Evolutionary conservation across 805 yeast genomes (phyloP).

Genomic region (Wickerhamiella kurtzmanii): DNA sequence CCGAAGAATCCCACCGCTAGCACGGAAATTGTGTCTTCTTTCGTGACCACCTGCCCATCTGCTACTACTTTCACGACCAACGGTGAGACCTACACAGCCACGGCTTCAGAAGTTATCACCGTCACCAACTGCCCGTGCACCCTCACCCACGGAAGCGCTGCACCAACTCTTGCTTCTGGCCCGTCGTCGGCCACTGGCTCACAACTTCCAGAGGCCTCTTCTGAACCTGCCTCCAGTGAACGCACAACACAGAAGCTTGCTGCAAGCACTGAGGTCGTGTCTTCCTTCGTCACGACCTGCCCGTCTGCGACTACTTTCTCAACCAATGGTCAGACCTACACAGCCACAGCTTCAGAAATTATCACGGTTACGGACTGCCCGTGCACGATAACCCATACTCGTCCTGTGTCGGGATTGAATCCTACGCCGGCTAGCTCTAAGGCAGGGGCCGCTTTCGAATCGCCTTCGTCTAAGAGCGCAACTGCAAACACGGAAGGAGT

Average conservation of each 20-base stretch:
- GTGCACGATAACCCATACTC: slow-evolving; percentile 7
- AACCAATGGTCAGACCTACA: slow-evolving; percentile 6
- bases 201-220: slow-evolving; percentile 4
- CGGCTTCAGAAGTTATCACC: slow-evolving; percentile 5
- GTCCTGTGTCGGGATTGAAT: background rate
- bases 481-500: too few relatives aligned
- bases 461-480: too few relatives aligned
- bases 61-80: slow-evolving; percentile 6
- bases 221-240: too few relatives aligned
- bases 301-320: slow-evolving; percentile 3
- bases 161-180: background rate
- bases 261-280: too few relatives aligned
- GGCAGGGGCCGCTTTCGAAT: too few relatives aligned
- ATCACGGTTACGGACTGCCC: slow-evolving; percentile 12
- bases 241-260: too few relatives aligned
- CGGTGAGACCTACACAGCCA: slow-evolving; percentile 5
- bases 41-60: too few relatives aligned
- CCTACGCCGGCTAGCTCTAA: too few relatives aligned
- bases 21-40: too few relatives aligned
- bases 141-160: background rate
- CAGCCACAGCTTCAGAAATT: slow-evolving; percentile 6
- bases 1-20: too few relatives aligned
- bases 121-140: slow-evolving; percentile 16
- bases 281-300: slow-evolving; percentile 5
- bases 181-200: slow-evolving; percentile 3